Conservation (phyloP, 306 rosid species). For the Cicer chorassanicum region DNA sequence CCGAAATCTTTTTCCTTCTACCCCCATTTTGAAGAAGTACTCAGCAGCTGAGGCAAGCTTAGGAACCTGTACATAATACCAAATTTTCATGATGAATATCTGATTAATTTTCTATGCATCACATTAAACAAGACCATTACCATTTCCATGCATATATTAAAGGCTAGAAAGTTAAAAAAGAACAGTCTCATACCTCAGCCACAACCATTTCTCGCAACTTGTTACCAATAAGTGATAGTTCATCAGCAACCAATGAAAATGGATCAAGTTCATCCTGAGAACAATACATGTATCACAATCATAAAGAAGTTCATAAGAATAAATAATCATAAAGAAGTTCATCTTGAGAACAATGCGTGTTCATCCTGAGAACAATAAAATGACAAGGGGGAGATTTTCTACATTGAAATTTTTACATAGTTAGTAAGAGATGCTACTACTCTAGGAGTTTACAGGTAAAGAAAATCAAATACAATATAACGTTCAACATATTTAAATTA, state of each 20-base stretch:
- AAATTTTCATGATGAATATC: constrained; percentile 31
- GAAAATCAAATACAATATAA: neutral
- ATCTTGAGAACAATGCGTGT: neutral
- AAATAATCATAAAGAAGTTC: constrained; percentile 19
- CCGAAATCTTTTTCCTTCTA: constrained; percentile 96
- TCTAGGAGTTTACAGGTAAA: neutral
- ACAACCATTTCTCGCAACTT: constrained; percentile 79
- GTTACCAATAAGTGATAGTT: constrained; percentile 75
- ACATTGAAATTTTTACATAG: neutral
- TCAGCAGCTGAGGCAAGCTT: constrained; percentile 98
- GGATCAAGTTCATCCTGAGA: constrained; percentile 86
- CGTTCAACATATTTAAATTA: neutral
- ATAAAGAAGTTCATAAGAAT: constrained; percentile 12
- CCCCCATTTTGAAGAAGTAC: constrained; percentile 91
- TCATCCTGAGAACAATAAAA: neutral
- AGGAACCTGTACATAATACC: constrained; percentile 73
- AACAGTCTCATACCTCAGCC: constrained; percentile 71
- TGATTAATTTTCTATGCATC: constrained; percentile 27
- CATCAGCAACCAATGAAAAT: constrained; percentile 91
- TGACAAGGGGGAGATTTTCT: neutral
- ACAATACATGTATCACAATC: constrained; percentile 37
- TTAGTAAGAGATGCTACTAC: constrained; percentile 1
- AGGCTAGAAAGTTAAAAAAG: constrained; percentile 34
- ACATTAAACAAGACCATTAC: neutral
- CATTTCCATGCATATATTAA: constrained; percentile 36